Evolutionary conservation across 129 eudicot genomes (phyloP).

Genomic region (Pulicaria dysenterica): DNA sequence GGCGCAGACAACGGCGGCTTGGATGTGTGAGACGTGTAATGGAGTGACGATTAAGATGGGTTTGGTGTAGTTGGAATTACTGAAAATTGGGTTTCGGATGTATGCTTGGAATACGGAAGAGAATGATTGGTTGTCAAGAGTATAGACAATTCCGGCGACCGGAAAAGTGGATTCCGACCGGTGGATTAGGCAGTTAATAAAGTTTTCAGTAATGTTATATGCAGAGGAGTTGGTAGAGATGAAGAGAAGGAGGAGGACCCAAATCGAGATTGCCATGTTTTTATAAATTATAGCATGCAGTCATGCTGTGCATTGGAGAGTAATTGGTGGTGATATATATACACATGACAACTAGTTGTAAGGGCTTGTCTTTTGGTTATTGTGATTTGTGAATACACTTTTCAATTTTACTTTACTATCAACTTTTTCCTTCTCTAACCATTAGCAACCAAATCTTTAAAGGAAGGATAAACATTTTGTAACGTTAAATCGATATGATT

Average conservation of each 20-base stretch:
- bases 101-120: conserved; percentile 11
- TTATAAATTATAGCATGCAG: not conserved
- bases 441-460: too few relatives aligned
- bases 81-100: conserved; percentile 23
- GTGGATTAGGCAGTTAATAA: conserved; percentile 8
- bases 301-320: not conserved
- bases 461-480: too few relatives aligned
- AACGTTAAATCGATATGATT: too few relatives aligned
- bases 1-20: conserved; percentile 10
- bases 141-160: conserved; percentile 1
- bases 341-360: not conserved
- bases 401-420: too few relatives aligned
- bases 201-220: not conserved
- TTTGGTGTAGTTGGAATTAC: not conserved
- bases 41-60: conserved; percentile 19
- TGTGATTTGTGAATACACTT: too few relatives aligned
- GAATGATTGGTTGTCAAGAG: conserved; percentile 18
- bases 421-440: too few relatives aligned
- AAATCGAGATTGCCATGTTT: conserved; percentile 10
- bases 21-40: conserved; percentile 18
- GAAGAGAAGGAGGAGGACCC: not conserved
- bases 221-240: conserved; percentile 10
- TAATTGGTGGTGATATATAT: conserved; percentile 1
- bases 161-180: conserved; percentile 10
- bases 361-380: too few relatives aligned